phyloP scores from a whole-genome alignment of 2,329 filamentous ascomycete species.

The Nothophaeocryptopus gaeumannii region DNA sequence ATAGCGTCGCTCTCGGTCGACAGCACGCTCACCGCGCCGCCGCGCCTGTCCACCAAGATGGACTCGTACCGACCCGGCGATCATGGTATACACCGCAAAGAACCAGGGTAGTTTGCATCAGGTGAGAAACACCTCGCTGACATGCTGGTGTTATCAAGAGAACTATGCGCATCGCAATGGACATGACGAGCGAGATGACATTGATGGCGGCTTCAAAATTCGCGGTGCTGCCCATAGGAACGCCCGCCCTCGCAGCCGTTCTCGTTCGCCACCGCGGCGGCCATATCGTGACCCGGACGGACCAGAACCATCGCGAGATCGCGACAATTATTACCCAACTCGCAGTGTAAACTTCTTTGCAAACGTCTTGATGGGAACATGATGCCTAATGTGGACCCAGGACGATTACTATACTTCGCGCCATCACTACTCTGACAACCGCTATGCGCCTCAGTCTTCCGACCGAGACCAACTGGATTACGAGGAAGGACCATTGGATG shows the following conservation, averaged over 20 bases:
- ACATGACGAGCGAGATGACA: conserved; percentile 2
- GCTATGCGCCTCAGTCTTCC: conserved; percentile 9
- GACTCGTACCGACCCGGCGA: conserved; percentile 16
- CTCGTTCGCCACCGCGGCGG: conserved; percentile 10
- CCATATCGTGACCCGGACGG: conserved; percentile 15
- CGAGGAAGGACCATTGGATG: conserved; percentile 19
- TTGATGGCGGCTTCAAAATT: conserved; percentile 13
- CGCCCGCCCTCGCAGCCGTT: conserved; percentile 5
- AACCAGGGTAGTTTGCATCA: conserved; percentile 12
- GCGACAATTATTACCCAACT: conserved; percentile 2
- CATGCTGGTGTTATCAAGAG: conserved; percentile 17
- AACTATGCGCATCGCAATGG: conserved; percentile 5
- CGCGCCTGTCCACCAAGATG: conserved; percentile 8
- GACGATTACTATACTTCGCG: conserved; percentile 13
- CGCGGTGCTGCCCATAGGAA: conserved; percentile 12
- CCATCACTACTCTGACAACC: conserved; percentile 15
- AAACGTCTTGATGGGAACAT: background rate
- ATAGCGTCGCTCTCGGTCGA: no score
- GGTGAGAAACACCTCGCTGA: conserved; percentile 16
- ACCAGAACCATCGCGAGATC: conserved; percentile 1
- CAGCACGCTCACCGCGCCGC: no score
- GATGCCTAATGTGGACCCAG: conserved; percentile 17
- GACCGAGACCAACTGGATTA: conserved; percentile 14
- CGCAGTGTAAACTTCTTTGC: conserved; percentile 12
- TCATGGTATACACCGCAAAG: conserved; percentile 18